phyloP scores from a whole-genome alignment of 1,284 basidiomycete species.

The Quambalaria eucalypti region DNA sequence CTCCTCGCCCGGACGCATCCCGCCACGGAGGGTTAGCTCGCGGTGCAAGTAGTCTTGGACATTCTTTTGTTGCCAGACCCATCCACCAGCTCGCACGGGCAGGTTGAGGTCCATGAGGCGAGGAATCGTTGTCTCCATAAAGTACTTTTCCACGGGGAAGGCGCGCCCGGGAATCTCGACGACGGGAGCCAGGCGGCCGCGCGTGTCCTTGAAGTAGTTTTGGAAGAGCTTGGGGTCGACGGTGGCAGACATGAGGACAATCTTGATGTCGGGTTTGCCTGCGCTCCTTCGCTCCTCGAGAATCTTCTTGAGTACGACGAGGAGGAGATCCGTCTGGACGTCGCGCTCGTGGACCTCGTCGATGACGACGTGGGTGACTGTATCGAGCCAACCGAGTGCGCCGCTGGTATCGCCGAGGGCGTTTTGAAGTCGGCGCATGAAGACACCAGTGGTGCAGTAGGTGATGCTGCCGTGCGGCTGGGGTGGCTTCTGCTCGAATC shows the following conservation, averaged over 20 bases:
- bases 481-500: slow-evolving; percentile 76
- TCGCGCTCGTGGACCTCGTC: slow-evolving; percentile 97
- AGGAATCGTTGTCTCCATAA: slow-evolving; percentile 67
- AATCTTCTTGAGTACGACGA: slow-evolving; percentile 81
- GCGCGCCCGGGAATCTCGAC: slow-evolving; percentile 84
- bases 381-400: slow-evolving; percentile 56
- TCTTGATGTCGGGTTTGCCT: slow-evolving; percentile 68
- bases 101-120: slow-evolving; percentile 19
- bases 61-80: slow-evolving; percentile 68
- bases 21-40: slow-evolving; percentile 51
- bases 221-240: slow-evolving; percentile 84
- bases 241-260: slow-evolving; percentile 91
- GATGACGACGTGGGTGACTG: slow-evolving; percentile 80
- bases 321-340: slow-evolving; percentile 81
- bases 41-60: slow-evolving; percentile 67
- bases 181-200: slow-evolving; percentile 58
- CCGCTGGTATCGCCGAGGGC: slow-evolving; percentile 52
- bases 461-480: slow-evolving; percentile 73
- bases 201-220: slow-evolving; percentile 65
- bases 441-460: slow-evolving; percentile 88
- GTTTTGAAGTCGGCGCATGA: slow-evolving; percentile 76
- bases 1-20: slow-evolving; percentile 16
- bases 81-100: slow-evolving; percentile 50
- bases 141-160: slow-evolving; percentile 74
- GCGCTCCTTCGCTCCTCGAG: slow-evolving; percentile 63